Base-by-base conservation (phyloP, 768 basidiomycete genomes). In the Mycena crocata region DNA sequence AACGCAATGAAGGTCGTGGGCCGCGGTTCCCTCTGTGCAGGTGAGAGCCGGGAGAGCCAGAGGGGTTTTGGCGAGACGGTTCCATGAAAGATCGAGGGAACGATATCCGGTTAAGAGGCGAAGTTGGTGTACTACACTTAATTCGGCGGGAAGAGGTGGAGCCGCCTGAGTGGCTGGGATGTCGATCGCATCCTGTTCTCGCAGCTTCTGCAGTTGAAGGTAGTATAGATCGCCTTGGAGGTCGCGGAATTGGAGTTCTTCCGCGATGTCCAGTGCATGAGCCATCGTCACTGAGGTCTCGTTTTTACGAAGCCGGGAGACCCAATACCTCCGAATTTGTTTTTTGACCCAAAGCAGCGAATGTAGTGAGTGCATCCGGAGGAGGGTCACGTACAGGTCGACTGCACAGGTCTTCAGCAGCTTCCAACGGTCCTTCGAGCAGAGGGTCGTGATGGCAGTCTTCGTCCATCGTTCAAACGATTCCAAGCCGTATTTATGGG, bases 391-490 rank as follows among this genome's bases (percentile, higher is more conserved):
- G 17, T 52, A 62, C 23, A 62, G 5, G 15, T 52, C 50, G 5
- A 31, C 21, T 1, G 31, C 14, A 17, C 60, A 62, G 2, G 28
- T 35, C 26, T 34, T 37, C 10, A 62, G 50, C 23, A 44, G 13
- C 12, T 13, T 26, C 24, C 9, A 37, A 7, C 28, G 7, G n/a
- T 19, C 3, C 15, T 26, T n/a, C 6, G 50, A 5, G 42, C 57
- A 59, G 24, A 39, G 13, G 35, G 48, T 15, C 13, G 46, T n/a
- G 32, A 60, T 60, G 5, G 57, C 40, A 9, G 42, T 23, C 7
- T n/a, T 4, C 40, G 60, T 57, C 64, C 64, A 66, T 31, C 17
- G 32, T 31, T 66, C 49, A 42, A 59, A 66, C 19, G 57, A 46
- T 14, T 59, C 64, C 15, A 66, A 32, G 4, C 34, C 23, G 57